Evolutionary conservation across 176 grass and related monocot genomes (phyloP).

Genomic region (Oryza nivara): DNA sequence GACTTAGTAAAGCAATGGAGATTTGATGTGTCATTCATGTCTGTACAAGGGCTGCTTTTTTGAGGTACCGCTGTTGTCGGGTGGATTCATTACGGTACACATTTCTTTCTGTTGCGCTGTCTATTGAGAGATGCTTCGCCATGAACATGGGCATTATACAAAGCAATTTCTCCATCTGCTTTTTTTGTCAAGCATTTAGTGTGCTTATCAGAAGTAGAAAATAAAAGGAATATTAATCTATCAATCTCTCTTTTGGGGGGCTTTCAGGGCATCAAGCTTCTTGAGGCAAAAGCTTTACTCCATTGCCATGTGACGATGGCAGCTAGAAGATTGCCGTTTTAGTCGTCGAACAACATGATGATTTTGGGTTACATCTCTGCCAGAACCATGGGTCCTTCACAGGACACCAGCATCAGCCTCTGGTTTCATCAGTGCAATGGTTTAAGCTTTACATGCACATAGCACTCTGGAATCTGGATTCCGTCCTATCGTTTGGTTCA

Average conservation of each 20-base stretch:
- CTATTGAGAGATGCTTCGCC: slow-evolving; percentile 26
- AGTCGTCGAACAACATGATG: slow-evolving; percentile 37
- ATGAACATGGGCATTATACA: neutral
- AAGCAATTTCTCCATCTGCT: slow-evolving; percentile 26
- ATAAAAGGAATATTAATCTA: slow-evolving; percentile 23
- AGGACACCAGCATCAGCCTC: slow-evolving; percentile 31
- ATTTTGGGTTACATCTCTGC: slow-evolving; percentile 31
- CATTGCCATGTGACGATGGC: slow-evolving; percentile 33
- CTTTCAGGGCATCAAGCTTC: slow-evolving; percentile 36
- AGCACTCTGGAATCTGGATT: neutral
- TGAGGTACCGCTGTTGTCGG: slow-evolving; percentile 16
- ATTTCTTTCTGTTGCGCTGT: slow-evolving; percentile 46
- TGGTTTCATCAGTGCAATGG: slow-evolving; percentile 38
- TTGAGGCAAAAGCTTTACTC: slow-evolving; percentile 38
- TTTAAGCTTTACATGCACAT: slow-evolving; percentile 30
- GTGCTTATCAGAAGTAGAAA: slow-evolving; percentile 21
- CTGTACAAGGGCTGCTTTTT: slow-evolving; percentile 28
- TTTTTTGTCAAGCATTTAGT: slow-evolving; percentile 9
- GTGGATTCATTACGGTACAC: slow-evolving; percentile 27
- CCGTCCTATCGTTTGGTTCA: slow-evolving; percentile 32
- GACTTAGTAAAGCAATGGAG: slow-evolving; percentile 7
- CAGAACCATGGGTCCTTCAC: slow-evolving; percentile 31
- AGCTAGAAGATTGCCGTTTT: neutral
- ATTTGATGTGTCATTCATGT: slow-evolving; percentile 34
- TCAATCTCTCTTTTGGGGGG: slow-evolving; percentile 15